Base-by-base conservation (phyloP, 768 basidiomycete species). In the Stropharia rugosoannulata region DNA sequence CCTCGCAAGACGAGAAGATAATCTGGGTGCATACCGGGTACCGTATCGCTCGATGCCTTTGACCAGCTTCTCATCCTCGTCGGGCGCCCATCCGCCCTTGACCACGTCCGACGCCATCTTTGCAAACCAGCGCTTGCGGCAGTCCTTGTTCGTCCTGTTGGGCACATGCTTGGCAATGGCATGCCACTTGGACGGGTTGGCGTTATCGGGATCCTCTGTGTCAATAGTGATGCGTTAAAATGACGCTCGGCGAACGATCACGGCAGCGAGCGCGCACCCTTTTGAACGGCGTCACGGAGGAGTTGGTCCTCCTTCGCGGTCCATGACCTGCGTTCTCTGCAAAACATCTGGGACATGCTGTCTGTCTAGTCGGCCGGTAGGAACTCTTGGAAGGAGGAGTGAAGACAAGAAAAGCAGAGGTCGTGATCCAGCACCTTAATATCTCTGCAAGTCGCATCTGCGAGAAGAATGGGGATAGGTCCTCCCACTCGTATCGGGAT, bases 61-160 rank as follows among this genome's bases (percentile, higher is more conserved):
- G 46, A 83, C 75, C 9, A 84, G 71, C 36, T 79, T 75, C 66
- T 82, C 80, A 57, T 84, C 83, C 63, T 84, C 83, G 51, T 84
- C 82, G 5, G 81, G 78, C 2, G 81, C 75, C 83, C 83, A 84
- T 9, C 82, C 82, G 43, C 83, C 83, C 63, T 83, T 83, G 27
- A 82, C 80, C 22, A 83, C 81, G 65, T 81, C 80, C 12, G 81
- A 79, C 55, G 81, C 81, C 82, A 84, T 83, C 70, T 82, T 83
- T 1, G 82, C 80, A 58, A 82, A 83, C 82, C 82, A 84, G 11
- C 83, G 74, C 64, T 84, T 84, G 59, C 83, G 75, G 65, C 83
- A 84, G 64, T 84, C 83, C 62, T 84, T 84, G 73, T 84, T 84
- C 18, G 80, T 83, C 52, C 83, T 73, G 62, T 83, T 80, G 9